Evolutionary conservation across 1,284 basidiomycete genomes (phyloP), one percentile per base, ranked within the genome.

Genomic region (Ganoderma sinense): DNA sequence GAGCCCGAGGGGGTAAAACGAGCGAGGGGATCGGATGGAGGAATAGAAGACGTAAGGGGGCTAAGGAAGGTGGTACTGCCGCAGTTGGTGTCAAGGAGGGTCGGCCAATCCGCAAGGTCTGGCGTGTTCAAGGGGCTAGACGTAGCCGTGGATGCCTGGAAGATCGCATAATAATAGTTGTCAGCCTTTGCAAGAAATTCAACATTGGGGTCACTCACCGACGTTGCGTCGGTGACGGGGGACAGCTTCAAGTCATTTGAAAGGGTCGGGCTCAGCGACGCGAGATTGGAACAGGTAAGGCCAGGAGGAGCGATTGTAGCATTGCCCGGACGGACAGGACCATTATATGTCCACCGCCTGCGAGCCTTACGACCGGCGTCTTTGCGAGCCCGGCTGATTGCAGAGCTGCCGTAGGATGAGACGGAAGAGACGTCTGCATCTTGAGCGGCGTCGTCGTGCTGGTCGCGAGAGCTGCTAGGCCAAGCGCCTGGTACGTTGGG

Each of bases 401-500:
- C 39, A 26, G 39, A 62, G 48, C 69, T 45, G 20, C n/a, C 63
- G 10, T 58, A 58, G 14, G 60, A 67, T 13, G 69, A 69, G 16
- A 66, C 61, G 53, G 71, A 69, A 16, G 65, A 66, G 58, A 66
- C 62, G 63, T 68, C 69, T 29, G 69, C 63, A 64, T 71, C 70
- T 62, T 58, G 58, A 23, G 53, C 8, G 23, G 64, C 26, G 36
- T 65, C 48, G 55, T 68, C 66, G 45, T 72, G 59, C 58, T 70
- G 62, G 29, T 75, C 70, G n/a, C 69, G 56, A 20, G 75, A 75
- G n/a, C 56, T 16, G 45, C 69, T 74, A 16, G 79, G 78, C 79
- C 78, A 80, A 8, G 78, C 78, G 58, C 78, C 79, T 33, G 79
- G 78, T 40, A 78, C 68, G 65, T 74, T 74, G 1, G 78, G 78